phyloP scores from a whole-genome alignment of 495 filamentous ascomycete species.

The Podospora fimiseda region DNA sequence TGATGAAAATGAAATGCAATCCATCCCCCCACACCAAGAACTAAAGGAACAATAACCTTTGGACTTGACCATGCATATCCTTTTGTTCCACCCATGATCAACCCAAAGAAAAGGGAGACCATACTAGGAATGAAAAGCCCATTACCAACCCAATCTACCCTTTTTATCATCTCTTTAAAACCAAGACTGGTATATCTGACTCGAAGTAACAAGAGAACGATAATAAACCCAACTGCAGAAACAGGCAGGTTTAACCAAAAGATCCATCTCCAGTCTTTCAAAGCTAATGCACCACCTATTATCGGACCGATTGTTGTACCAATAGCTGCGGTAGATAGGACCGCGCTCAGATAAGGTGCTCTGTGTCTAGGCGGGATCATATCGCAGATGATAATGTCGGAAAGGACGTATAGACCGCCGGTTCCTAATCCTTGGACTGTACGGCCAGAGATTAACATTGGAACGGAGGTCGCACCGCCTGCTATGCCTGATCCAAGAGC shows the following conservation, averaged over 20 bases:
- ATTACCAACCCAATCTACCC: constrained; percentile 30
- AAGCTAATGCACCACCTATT: constrained; percentile 63
- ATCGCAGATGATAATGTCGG: constrained; percentile 66
- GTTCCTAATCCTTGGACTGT: constrained; percentile 73
- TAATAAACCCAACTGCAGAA: constrained; percentile 18
- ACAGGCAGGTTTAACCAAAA: constrained; percentile 35
- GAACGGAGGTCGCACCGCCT: constrained; percentile 25
- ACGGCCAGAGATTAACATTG: constrained; percentile 65
- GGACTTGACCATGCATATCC: constrained; percentile 25
- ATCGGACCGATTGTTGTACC: constrained; percentile 63
- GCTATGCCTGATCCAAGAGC: constrained; percentile 35
- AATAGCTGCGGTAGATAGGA: constrained; percentile 57
- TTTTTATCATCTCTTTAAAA: too few relatives aligned
- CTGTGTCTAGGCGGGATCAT: constrained; percentile 62
- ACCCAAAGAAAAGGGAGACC: constrained; percentile 25
- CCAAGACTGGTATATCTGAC: too few relatives aligned
- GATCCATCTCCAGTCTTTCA: constrained; percentile 28
- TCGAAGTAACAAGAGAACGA: constrained; percentile 26
- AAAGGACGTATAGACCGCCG: constrained; percentile 66
- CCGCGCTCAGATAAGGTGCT: constrained; percentile 42
- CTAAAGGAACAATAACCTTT: constrained; percentile 26
- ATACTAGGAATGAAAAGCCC: constrained; percentile 22
- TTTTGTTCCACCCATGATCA: constrained; percentile 7
- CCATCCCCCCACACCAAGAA: constrained; percentile 18
- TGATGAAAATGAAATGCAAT: constrained; percentile 20